phyloP scores from a whole-genome alignment of 1,284 basidiomycete genomes.

The Heimioporus retisporus region DNA sequence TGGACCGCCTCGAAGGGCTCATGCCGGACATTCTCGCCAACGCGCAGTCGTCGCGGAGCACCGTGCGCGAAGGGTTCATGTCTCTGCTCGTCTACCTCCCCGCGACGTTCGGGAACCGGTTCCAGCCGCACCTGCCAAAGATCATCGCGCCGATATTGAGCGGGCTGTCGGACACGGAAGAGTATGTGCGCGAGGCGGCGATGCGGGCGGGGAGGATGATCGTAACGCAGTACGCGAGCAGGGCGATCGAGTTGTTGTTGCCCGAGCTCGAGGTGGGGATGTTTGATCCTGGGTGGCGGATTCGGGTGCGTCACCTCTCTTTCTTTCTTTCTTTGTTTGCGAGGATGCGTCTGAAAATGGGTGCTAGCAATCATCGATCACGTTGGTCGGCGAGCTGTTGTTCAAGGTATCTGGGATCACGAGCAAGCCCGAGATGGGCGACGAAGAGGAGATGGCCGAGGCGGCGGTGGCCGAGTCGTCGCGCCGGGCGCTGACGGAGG shows the following conservation, averaged over 20 bases:
- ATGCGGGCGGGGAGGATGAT: slow-evolving; percentile 99
- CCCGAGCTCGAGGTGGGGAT: slow-evolving; percentile 97
- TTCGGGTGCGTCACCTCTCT: slow-evolving; percentile 68
- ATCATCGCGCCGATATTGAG: slow-evolving; percentile 95
- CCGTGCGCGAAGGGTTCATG: slow-evolving; percentile 99
- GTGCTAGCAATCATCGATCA: slow-evolving; percentile 90
- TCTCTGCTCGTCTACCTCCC: slow-evolving; percentile 97
- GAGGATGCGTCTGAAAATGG: neutral
- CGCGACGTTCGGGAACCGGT: slow-evolving; percentile 95
- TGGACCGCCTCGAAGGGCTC: slow-evolving; percentile 96
- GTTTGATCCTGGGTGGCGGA: slow-evolving; percentile 96
- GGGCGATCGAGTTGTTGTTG: slow-evolving; percentile 94
- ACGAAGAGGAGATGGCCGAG: slow-evolving; percentile 80
- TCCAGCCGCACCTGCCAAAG: slow-evolving; percentile 95
- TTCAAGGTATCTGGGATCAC: slow-evolving; percentile 99
- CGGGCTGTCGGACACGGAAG: slow-evolving; percentile 94
- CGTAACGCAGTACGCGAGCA: slow-evolving; percentile 94
- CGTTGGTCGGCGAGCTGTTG: slow-evolving; percentile 94
- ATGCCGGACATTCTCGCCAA: slow-evolving; percentile 96
- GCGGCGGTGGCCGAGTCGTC: slow-evolving; percentile 80
- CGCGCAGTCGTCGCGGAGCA: slow-evolving; percentile 90
- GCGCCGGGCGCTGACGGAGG: slow-evolving; percentile 87
- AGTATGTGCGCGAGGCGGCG: slow-evolving; percentile 95
- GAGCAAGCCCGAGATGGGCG: slow-evolving; percentile 89
- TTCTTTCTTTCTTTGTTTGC: neutral